These are phyloP conservation scores for Cryphonectria radicalis DNA, from an alignment of 2,329 filamentous ascomycete genomes.

Conservation along the genomic window DNA sequence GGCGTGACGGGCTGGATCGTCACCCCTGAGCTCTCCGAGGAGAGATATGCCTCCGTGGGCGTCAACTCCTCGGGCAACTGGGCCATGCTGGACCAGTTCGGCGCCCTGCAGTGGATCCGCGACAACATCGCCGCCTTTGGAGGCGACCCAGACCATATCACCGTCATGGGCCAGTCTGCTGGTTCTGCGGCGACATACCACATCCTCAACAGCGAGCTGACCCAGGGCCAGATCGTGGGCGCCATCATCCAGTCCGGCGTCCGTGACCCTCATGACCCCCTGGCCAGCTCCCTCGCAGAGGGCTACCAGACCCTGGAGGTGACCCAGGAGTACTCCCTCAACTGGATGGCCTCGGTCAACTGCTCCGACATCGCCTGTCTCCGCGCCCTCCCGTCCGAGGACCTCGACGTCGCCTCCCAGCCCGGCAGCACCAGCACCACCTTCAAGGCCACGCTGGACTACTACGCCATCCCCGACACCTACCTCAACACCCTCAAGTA, in stretches of 20 bases:
- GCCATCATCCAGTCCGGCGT: conserved; percentile 37
- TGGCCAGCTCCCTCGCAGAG: conserved; percentile 31
- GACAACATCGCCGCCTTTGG: conserved; percentile 50
- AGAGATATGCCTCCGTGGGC: conserved; percentile 28
- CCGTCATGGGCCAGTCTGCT: conserved; percentile 32
- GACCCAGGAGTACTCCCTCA: conserved; percentile 24
- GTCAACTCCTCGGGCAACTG: conserved; percentile 48
- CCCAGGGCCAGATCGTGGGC: conserved; percentile 34
- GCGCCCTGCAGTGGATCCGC: conserved; percentile 54
- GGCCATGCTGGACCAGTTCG: conserved; percentile 53
- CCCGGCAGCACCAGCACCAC: conserved; percentile 19
- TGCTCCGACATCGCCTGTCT: conserved; percentile 32
- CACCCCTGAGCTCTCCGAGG: conserved; percentile 30
- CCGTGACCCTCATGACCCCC: conserved; percentile 36
- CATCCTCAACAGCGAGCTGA: conserved; percentile 36
- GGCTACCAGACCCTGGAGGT: conserved; percentile 30
- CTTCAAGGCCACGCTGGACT: conserved; percentile 27
- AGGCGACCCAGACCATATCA: conserved; percentile 43
- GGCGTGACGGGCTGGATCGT: conserved; percentile 63
- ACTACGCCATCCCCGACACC: conserved; percentile 34
- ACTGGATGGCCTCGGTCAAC: conserved; percentile 30
- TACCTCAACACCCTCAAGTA: conserved; percentile 35
- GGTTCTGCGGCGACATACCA: conserved; percentile 33
- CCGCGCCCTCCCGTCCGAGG: conserved; percentile 28
- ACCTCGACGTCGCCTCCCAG: conserved; percentile 25